Evolutionary conservation across 2,329 filamentous ascomycete genomes (phyloP).

Genomic region (Ophiognomonia clavigignenti-juglandacearum): DNA sequence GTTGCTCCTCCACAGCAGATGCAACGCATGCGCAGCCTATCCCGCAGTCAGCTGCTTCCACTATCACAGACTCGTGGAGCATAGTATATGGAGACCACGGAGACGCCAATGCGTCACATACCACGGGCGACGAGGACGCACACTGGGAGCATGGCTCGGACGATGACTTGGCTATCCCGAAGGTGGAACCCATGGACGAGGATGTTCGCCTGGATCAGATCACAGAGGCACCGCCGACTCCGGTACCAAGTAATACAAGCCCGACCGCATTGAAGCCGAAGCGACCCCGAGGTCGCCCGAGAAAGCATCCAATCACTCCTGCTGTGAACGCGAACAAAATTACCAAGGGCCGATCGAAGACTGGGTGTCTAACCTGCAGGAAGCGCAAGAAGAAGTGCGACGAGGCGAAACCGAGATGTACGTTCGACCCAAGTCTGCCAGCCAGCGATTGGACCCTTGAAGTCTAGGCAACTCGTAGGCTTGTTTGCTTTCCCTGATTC

Average conservation of each 20-base stretch:
- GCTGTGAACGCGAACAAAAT: slow-evolving; percentile 59
- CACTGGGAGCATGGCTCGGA: slow-evolving; percentile 44
- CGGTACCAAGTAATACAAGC: slow-evolving; percentile 20
- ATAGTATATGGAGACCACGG: slow-evolving; percentile 30
- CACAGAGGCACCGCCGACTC: slow-evolving; percentile 36
- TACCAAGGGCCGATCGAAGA: slow-evolving; percentile 71
- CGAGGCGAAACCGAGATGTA: slow-evolving; percentile 63
- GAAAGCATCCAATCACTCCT: slow-evolving; percentile 69
- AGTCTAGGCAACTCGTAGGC: neutral
- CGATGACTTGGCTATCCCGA: slow-evolving; percentile 44
- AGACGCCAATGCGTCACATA: slow-evolving; percentile 10
- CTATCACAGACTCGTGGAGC: slow-evolving; percentile 41
- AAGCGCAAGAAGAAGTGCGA: slow-evolving; percentile 71
- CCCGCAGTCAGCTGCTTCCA: slow-evolving; percentile 42
- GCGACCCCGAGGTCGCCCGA: slow-evolving; percentile 71
- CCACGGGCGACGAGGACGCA: slow-evolving; percentile 28
- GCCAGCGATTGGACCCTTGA: neutral
- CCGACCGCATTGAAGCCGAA: slow-evolving; percentile 41
- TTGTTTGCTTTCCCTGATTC: neutral
- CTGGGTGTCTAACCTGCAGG: slow-evolving; percentile 62
- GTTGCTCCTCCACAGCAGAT: slow-evolving; percentile 26
- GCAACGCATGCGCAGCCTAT: slow-evolving; percentile 37
- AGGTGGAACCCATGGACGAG: slow-evolving; percentile 54
- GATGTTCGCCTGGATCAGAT: slow-evolving; percentile 50
- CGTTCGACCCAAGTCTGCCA: slow-evolving; percentile 24